phyloP scores from a whole-genome alignment of 1,284 basidiomycete genomes.

The Bjerkandera adusta region DNA sequence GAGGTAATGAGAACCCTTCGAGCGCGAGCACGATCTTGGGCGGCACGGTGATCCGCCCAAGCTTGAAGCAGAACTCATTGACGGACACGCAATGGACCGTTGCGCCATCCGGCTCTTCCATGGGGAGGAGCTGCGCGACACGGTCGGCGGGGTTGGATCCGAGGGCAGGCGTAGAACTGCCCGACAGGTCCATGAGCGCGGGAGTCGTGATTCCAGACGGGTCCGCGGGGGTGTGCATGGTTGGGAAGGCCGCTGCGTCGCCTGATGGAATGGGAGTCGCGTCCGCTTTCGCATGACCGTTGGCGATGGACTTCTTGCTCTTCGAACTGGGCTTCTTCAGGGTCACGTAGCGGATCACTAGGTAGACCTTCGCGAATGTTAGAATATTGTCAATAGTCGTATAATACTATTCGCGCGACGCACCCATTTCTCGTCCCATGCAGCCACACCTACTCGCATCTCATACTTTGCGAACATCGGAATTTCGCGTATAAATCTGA shows the following conservation, averaged over 20 bases:
- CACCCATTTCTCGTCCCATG: slow-evolving; percentile 90
- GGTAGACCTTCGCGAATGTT: slow-evolving; percentile 52
- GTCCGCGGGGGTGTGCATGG: slow-evolving; percentile 25
- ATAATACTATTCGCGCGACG: no score
- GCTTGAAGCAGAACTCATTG: slow-evolving; percentile 72
- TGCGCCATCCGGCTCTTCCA: slow-evolving; percentile 53
- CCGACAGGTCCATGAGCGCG: background rate
- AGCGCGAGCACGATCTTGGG: slow-evolving; percentile 56
- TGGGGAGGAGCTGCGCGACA: slow-evolving; percentile 11
- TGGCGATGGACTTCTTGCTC: slow-evolving; percentile 10
- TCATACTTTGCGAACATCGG: slow-evolving; percentile 71
- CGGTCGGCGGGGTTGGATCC: slow-evolving; percentile 11
- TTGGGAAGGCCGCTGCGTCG: slow-evolving; percentile 14
- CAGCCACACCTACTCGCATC: slow-evolving; percentile 60
- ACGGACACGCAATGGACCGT: slow-evolving; percentile 69
- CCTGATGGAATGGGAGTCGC: slow-evolving; percentile 5
- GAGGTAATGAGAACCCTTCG: slow-evolving; percentile 49
- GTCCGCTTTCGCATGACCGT: background rate
- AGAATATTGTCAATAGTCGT: no score
- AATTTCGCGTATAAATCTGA: slow-evolving; percentile 77
- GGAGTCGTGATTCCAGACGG: background rate
- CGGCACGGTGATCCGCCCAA: slow-evolving; percentile 74
- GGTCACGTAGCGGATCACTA: slow-evolving; percentile 65
- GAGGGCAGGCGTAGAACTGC: background rate
- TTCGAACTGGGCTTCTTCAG: slow-evolving; percentile 34